These are phyloP conservation scores for Aspergillus avenaceus DNA, from an alignment of 495 filamentous ascomycete species.

Conservation along the genomic window DNA sequence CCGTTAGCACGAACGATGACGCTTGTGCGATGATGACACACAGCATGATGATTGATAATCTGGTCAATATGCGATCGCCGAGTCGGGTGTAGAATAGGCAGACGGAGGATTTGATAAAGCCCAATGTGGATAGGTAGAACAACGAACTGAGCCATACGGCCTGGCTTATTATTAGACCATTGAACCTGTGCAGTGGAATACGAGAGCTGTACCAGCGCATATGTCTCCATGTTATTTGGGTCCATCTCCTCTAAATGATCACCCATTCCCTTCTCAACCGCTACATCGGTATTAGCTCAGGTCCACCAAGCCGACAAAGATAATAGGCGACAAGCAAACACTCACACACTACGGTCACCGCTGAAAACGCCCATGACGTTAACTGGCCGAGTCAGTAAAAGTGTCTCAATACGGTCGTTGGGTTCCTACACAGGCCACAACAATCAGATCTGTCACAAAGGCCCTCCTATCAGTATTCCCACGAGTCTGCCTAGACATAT, in stretches of 20 bases:
- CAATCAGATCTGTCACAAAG: conserved; percentile 26
- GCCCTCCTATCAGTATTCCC: neutral
- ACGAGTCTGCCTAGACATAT: neutral
- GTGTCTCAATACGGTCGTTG: neutral
- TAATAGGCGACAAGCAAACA: neutral
- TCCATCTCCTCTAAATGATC: conserved; percentile 23
- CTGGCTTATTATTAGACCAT: conserved; percentile 9
- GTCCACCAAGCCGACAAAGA: too few species aligned
- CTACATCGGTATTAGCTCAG: conserved; percentile 18
- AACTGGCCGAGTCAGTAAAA: conserved; percentile 3
- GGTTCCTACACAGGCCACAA: conserved; percentile 30
- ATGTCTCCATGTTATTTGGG: conserved; percentile 16
- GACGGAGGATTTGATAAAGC: conserved; percentile 39
- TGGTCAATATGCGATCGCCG: conserved; percentile 29
- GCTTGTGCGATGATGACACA: conserved; percentile 28
- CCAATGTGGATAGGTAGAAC: conserved; percentile 36
- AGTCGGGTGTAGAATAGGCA: conserved; percentile 38
- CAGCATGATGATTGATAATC: conserved; percentile 29
- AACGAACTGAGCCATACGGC: conserved; percentile 40
- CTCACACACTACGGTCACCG: conserved; percentile 31
- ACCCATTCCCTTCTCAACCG: conserved; percentile 32
- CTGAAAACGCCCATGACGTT: conserved; percentile 33
- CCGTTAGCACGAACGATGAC: conserved; percentile 30
- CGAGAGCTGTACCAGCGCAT: conserved; percentile 23
- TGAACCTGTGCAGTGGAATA: neutral